Base-by-base conservation (phyloP, 345 rosid species). In the Eucalyptus erythrocorys region DNA sequence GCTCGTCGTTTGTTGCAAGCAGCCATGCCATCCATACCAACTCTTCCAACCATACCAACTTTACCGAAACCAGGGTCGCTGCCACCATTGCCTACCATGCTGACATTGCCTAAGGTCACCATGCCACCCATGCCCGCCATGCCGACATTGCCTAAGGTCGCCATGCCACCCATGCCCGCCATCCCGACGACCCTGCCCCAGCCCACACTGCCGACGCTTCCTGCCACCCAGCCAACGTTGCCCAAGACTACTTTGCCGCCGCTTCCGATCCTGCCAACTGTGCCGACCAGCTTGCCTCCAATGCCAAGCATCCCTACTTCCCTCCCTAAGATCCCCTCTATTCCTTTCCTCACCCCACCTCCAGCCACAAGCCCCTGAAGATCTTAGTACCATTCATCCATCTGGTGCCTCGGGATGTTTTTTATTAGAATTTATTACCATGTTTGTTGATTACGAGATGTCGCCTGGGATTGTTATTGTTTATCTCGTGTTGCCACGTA, bases 1-100 rank as follows among this genome's bases (percentile, higher is more conserved):
- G 93, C 91, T 24, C 87, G 93, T 48, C 88, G 88, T 48, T 89
- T 92, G 32, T 68, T 55, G 12, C 90, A 92, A 68, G 59, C 68
- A 22, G 37, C 59, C 68, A 59, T 13, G 27, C 87, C 87, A 32
- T 59, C 87, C 55, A 16, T 48, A 14, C 71, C 87, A 3, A 45
- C 47, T 22, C 27, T 57, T 24, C 64, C 64, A 30, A 57, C 64
- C 64, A 57, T 24, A 57, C 64, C 64, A 57, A 22, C 64, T 57
- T 57, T 57, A 24, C 64, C n/a, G 4, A 57, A 57, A 26, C 64
- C 64, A 2, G 64, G 64, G n/a, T 57, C n/a, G 5, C 64, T 57
- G 9, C 64, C 64, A 24, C 64, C n/a, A 57, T 26, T 57, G n/a
- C 64, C 30, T 1, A 2, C 53, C 53, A 15, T 50, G 53, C 53